Conservation (phyloP, 2,329 filamentous ascomycete genomes). For the Pseudogymnoascus sp. region DNA sequence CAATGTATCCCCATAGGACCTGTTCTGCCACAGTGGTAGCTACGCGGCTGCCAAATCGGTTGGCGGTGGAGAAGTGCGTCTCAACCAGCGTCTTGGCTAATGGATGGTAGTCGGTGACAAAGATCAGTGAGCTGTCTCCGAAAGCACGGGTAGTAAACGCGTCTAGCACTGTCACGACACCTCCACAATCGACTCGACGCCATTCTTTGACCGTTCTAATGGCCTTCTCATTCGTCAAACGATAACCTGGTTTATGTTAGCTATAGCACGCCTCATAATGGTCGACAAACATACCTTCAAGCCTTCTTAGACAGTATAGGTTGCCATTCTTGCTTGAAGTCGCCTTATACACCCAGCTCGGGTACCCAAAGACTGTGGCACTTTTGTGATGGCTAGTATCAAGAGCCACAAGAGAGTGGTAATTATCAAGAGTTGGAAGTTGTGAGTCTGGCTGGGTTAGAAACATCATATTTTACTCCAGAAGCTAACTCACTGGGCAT, state of each 20-base stretch:
- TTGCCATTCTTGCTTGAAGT: constrained; percentile 81
- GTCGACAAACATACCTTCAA: constrained; percentile 54
- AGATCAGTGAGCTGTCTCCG: constrained; percentile 86
- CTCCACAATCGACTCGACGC: constrained; percentile 75
- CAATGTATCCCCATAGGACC: constrained; percentile 82
- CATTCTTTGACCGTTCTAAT: constrained; percentile 81
- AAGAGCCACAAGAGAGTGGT: constrained; percentile 84
- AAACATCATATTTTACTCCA: neutral
- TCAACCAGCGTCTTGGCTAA: constrained; percentile 84
- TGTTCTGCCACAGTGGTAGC: constrained; percentile 53
- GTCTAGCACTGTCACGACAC: constrained; percentile 79
- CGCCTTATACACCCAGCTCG: constrained; percentile 94
- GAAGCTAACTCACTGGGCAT: constrained; percentile 57
- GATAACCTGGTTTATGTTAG: constrained; percentile 50
- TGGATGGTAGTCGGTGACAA: constrained; percentile 90
- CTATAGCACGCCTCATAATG: neutral
- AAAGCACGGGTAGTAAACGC: constrained; percentile 91
- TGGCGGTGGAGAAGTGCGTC: constrained; percentile 51
- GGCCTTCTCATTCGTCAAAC: constrained; percentile 79
- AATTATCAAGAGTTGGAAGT: constrained; percentile 74
- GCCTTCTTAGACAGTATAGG: constrained; percentile 75
- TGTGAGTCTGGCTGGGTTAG: constrained; percentile 46
- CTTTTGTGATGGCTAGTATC: constrained; percentile 76
- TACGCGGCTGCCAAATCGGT: constrained; percentile 31
- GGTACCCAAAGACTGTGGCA: constrained; percentile 71